Evolutionary conservation across 2,329 filamentous ascomycete species (phyloP), one percentile per base, ranked within the genome.

Genomic region (Esteya vermicola): DNA sequence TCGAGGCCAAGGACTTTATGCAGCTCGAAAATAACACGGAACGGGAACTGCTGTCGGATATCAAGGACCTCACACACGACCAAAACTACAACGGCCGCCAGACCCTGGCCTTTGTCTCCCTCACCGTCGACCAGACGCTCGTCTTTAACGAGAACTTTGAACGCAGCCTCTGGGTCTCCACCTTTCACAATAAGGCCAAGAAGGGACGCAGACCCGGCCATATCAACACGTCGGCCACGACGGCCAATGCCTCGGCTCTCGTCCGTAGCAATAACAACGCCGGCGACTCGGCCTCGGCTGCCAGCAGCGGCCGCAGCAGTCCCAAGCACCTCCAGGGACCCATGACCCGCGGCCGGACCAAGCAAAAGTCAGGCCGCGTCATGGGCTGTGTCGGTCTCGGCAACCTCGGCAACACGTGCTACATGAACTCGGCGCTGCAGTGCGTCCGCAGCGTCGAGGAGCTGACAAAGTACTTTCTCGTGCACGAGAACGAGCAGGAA

Each of bases 341-440:
- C 8, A 64, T 82, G 45, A 88, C 84, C 0, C 72, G 86, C 48
- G 85, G 85, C 32, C 73, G 84, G 42, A 63, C 72, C 8, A 75
- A 79, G 44, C 78, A 76, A 47, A 81, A 75, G 49, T 73, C 77
- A 30, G 82, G 82, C 9, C 76, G 78, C 45, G 74, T 75, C 12
- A 60, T 77, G 26, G 91, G 91, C 25, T 81, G 79, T 31, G 82
- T 88, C 32, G 91, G 91, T 26, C 64, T 98, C 39, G 77, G 75
- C 47, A 98, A 98, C 53, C 64, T 98, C 13, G 91, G 91, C 36
- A 98, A 98, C 53, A 96, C 91, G 0, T 98, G 91, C 61, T 98
- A 98, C 62, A 95, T 96, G 88, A 96, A 96, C 59, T 94, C 89
- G 19, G 91, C 91, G 9, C 67, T 96, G 40, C 91, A 98, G 56